phyloP scores from a whole-genome alignment of 2,329 filamentous ascomycete genomes.

The Alternaria sp. region DNA sequence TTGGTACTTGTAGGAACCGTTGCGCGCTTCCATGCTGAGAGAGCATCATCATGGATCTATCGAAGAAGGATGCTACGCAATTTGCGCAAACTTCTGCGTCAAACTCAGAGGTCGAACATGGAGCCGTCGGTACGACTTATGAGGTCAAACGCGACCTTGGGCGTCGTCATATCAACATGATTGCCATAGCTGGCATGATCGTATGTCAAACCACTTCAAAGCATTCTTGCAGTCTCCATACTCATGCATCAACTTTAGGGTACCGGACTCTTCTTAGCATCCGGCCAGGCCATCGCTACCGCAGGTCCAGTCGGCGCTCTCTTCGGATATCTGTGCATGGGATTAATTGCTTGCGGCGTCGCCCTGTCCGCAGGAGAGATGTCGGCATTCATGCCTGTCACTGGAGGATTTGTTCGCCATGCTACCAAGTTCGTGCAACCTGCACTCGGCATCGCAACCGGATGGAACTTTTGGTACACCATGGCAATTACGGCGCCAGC shows the following conservation, averaged over 20 bases:
- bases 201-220: background rate
- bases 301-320: constrained; percentile 61
- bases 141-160: constrained; percentile 12
- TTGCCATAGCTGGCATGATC: constrained; percentile 19
- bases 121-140: background rate
- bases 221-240: background rate
- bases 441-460: constrained; percentile 45
- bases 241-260: constrained; percentile 12
- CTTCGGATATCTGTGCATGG: constrained; percentile 60
- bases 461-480: constrained; percentile 22
- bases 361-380: constrained; percentile 61
- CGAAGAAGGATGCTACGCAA: background rate
- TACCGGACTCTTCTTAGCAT: constrained; percentile 63
- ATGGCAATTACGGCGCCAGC: constrained; percentile 6
- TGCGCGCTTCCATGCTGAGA: background rate
- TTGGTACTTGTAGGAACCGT: background rate
- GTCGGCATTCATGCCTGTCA: constrained; percentile 59
- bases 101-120: constrained; percentile 3
- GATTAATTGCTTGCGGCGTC: constrained; percentile 58
- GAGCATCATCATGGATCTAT: background rate
- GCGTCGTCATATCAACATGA: constrained; percentile 20
- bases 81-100: background rate
- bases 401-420: constrained; percentile 59
- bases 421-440: constrained; percentile 60
- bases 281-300: constrained; percentile 59